Evolutionary conservation across 345 rosid genomes (phyloP).

Genomic region (Citrus unshiu): DNA sequence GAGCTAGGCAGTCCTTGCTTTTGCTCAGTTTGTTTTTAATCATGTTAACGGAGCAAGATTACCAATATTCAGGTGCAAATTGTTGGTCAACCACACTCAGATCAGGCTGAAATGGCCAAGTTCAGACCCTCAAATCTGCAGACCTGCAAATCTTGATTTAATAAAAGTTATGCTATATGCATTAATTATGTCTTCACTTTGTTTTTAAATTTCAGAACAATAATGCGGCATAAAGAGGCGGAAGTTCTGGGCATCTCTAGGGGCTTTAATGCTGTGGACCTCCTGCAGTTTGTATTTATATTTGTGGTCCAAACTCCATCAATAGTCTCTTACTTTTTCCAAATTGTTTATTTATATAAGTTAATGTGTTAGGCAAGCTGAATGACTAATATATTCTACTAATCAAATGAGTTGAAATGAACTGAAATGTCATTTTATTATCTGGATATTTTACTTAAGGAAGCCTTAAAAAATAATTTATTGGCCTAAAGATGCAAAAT

Average conservation of each 20-base stretch:
- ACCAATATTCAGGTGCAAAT: background rate
- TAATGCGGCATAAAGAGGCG: conserved; percentile 17
- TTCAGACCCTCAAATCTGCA: background rate
- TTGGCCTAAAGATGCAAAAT: background rate
- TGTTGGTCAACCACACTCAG: background rate
- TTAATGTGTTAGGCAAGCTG: conserved; percentile 8
- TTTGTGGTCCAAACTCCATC: conserved; percentile 3
- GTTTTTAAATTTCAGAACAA: conserved; percentile 20
- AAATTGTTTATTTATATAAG: conserved; percentile 4
- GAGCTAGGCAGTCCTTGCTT: background rate
- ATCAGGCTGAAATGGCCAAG: background rate
- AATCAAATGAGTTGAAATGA: background rate
- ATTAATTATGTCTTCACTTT: background rate
- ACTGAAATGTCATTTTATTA: conserved; percentile 1
- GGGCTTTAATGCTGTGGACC: conserved; percentile 7
- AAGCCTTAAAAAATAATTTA: background rate
- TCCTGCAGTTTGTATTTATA: conserved; percentile 21
- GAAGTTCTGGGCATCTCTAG: conserved; percentile 11
- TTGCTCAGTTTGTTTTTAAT: background rate
- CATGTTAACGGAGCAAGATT: background rate
- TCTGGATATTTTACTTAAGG: background rate
- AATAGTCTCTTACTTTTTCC: background rate
- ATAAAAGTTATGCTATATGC: background rate
- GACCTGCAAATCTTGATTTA: background rate
- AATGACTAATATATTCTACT: conserved; percentile 4